Base-by-base conservation (phyloP, 2,329 filamentous ascomycete species). In the Hypoxylon sp. region DNA sequence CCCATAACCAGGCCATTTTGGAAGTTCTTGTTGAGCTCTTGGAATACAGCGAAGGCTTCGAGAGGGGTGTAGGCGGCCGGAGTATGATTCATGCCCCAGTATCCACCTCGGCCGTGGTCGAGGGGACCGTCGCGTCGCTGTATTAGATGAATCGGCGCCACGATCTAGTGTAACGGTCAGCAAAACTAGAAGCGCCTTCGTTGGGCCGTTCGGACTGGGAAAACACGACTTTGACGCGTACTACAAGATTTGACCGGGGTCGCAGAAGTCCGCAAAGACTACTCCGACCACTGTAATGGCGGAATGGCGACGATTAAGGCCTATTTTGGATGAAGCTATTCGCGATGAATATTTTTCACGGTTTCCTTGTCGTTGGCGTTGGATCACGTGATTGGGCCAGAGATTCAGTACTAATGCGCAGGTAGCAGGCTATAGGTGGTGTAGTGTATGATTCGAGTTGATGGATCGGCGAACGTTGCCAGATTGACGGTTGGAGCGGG, bases 31-130 rank as follows among this genome's bases (percentile, higher is more conserved):
- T 89, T 85, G 69, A 96, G 85, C 65, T 90, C 90, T 80, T 95
- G 92, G 81, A 96, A 95, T 74, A 97, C 86, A 71, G 96, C 87
- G 67, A 96, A 85, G 75, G 90, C 91, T 85, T 97, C 93, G 83
- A 96, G 91, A 72, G 90, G 87, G 76, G 93, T 95, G 80, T 96
- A 94, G 74, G 85, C 83, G 76, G 87, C 84, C 79, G 80, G 78
- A 74, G 79, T 78, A 77, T 81, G 79, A 82, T 82, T 85, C 84
- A 87, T 87, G 78, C 82, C 84, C 82, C 82, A 77, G 76, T 78
- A 79, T 80, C 79, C 81, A 76, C 83, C 83, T 85, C 84, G 83
- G 81, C 81, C 81, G 79, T 79, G 78, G 80, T 84, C 83, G 83
- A 85, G 82, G 83, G 81, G 80, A 80, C 78, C 80, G 80, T 83